phyloP scores from a whole-genome alignment of 1,284 basidiomycete genomes.

The Moesziomyces aphidis region DNA sequence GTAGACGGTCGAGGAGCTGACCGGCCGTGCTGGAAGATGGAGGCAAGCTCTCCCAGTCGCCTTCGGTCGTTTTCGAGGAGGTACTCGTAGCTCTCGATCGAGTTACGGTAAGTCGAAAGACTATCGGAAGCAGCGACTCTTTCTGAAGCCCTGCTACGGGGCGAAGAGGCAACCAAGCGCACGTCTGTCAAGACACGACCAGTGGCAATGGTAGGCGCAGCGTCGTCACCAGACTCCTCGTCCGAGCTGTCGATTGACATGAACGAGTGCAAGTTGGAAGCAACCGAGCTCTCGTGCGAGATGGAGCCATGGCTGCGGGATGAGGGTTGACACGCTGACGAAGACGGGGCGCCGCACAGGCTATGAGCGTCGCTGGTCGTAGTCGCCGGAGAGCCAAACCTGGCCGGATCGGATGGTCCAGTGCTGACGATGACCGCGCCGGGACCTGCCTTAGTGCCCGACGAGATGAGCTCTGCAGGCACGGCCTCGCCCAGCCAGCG shows the following conservation, averaged over 20 bases:
- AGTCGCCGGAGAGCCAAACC: slow-evolving; percentile 10
- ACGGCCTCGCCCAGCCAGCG: slow-evolving; percentile 58
- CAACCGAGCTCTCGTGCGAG: slow-evolving; percentile 17
- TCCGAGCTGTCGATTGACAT: slow-evolving; percentile 54
- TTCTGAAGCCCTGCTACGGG: neutral
- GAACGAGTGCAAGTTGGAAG: slow-evolving; percentile 32
- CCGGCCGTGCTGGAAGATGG: slow-evolving; percentile 16
- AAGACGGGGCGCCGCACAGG: neutral
- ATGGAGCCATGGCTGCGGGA: slow-evolving; percentile 15
- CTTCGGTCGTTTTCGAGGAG: slow-evolving; percentile 23
- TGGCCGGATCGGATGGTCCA: neutral
- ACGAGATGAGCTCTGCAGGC: slow-evolving; percentile 40
- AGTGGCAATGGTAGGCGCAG: neutral
- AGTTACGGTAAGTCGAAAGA: slow-evolving; percentile 25
- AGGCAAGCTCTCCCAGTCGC: slow-evolving; percentile 32
- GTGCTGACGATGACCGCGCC: slow-evolving; percentile 29
- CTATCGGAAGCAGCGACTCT: slow-evolving; percentile 5
- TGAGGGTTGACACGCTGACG: slow-evolving; percentile 1
- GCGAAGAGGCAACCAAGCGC: slow-evolving; percentile 5
- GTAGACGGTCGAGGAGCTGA: neutral
- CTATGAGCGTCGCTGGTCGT: slow-evolving; percentile 7
- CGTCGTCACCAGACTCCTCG: slow-evolving; percentile 23
- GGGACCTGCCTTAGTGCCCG: slow-evolving; percentile 4
- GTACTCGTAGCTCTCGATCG: slow-evolving; percentile 41
- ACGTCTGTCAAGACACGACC: neutral